These are phyloP conservation scores for Leucoagaricus sp. DNA, from an alignment of 1,284 basidiomycete species.

Conservation along the genomic window DNA sequence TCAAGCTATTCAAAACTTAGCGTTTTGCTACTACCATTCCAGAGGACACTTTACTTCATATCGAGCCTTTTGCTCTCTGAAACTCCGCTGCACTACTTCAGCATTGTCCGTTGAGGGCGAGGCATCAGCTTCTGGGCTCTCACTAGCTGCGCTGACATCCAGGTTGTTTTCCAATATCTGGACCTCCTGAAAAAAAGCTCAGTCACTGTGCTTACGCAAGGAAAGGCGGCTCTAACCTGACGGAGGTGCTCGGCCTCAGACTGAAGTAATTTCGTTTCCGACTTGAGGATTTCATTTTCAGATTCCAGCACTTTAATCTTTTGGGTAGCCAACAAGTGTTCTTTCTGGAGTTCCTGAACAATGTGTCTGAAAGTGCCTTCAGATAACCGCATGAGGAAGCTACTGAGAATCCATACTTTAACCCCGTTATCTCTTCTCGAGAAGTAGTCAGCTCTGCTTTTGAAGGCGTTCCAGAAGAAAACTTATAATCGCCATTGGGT, in stretches of 20 bases:
- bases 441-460: slow-evolving; percentile 53
- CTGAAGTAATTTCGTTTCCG: slow-evolving; percentile 64
- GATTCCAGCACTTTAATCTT: slow-evolving; percentile 71
- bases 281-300: slow-evolving; percentile 73
- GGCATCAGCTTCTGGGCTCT: slow-evolving; percentile 45
- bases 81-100: slow-evolving; percentile 34
- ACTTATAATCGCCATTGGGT: slow-evolving; percentile 30
- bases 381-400: slow-evolving; percentile 2
- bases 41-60: slow-evolving; percentile 46
- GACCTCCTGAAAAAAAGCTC: slow-evolving; percentile 52
- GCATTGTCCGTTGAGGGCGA: slow-evolving; percentile 24
- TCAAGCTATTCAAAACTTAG: slow-evolving; percentile 46
- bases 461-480: slow-evolving; percentile 35
- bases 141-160: slow-evolving; percentile 52
- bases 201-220: slow-evolving; percentile 10
- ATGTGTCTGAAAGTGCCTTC: slow-evolving; percentile 62
- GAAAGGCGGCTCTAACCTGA: slow-evolving; percentile 46
- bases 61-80: slow-evolving; percentile 53
- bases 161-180: slow-evolving; percentile 75
- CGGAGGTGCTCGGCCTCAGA: slow-evolving; percentile 78
- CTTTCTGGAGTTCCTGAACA: slow-evolving; percentile 84
- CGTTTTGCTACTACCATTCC: not conserved
- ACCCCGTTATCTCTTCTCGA: slow-evolving; percentile 70
- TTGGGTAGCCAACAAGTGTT: slow-evolving; percentile 66
- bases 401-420: slow-evolving; percentile 55